Evolutionary conservation across 768 basidiomycete genomes (phyloP), one percentile per base, ranked within the genome.

Genomic region (Mycena alexandri): DNA sequence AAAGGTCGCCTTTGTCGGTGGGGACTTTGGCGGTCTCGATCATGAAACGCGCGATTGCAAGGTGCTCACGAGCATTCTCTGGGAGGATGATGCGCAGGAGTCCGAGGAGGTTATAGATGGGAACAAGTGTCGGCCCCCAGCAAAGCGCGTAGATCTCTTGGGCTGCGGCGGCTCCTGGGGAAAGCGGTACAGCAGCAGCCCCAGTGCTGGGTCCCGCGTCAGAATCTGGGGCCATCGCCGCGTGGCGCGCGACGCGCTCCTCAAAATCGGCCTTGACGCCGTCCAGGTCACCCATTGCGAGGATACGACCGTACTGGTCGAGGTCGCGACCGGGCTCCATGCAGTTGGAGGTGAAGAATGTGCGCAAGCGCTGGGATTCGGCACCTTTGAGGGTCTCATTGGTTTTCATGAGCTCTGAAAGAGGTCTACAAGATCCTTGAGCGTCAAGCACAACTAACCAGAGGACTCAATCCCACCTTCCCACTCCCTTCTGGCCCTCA

Each of bases 121-220:
- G 79, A 12, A 78, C 75, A 44, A 75, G 71, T 9, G 81, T 83
- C 33, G 80, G 82, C 25, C 83, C 82, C 81, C 81, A 85, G 24
- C 75, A 75, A 17, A 81, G 68, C 19, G 51, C 56, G 64, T 75
- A 77, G 25, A 81, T 70, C 41, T 81, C 75, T n/a, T 80, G 56
- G 2, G 75, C 70, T 2, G 78, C 79, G 1, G 62, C 63, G 3
- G 48, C 50, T 21, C 72, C 73, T 6, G 51, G 68, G 16, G 70
- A 65, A 17, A 44, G n/a, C 33, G 55, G 56, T 46, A 57, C 22
- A 2, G 52, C 63, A 3, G 29, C 14, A 1, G 25, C 29, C 1
- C 10, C 52, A 41, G 54, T 29, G 29, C 48, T 52, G 22, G 50
- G 41, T 14, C 50, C 38, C 5, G 47, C 25, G 19, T 7, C 14